Evolutionary conservation across 257 asterid genomes (phyloP).

Genomic region (Penstemon eatonii): DNA sequence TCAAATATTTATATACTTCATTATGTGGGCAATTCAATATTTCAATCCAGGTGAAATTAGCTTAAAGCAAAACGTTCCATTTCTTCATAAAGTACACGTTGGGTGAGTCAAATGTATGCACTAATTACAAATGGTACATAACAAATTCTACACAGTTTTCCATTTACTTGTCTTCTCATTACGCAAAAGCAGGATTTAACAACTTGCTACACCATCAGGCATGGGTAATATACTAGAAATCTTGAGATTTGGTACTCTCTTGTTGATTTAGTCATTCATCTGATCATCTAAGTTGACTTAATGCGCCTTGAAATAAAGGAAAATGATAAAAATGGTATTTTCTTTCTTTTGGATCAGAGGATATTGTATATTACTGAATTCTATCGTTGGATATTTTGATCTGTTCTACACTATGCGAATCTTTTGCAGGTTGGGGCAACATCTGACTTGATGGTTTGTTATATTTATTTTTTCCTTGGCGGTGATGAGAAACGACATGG

Average conservation of each 20-base stretch:
- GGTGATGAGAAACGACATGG: slow-evolving; percentile 98
- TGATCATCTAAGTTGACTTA: slow-evolving; percentile 1
- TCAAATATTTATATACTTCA: too few relatives aligned
- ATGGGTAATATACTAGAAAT: not conserved
- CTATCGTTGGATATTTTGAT: slow-evolving; percentile 19
- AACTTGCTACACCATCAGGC: slow-evolving; percentile 7
- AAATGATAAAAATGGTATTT: slow-evolving; percentile 6
- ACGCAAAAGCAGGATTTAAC: not conserved
- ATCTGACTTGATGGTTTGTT: slow-evolving; percentile 90
- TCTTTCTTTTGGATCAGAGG: slow-evolving; percentile 1
- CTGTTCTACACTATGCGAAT: slow-evolving; percentile 14
- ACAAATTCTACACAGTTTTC: not conserved
- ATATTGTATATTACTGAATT: not conserved
- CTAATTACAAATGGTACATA: not conserved
- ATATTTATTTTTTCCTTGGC: slow-evolving; percentile 92
- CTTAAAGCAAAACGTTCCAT: slow-evolving; percentile 8
- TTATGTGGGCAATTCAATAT: too few relatives aligned
- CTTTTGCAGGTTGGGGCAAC: slow-evolving; percentile 91
- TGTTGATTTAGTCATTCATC: not conserved
- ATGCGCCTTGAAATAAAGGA: not conserved
- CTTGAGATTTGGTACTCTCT: not conserved
- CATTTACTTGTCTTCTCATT: slow-evolving; percentile 10
- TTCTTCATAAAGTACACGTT: not conserved
- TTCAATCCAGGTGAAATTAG: not conserved
- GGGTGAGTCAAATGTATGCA: too few relatives aligned